phyloP scores from a whole-genome alignment of 1,284 basidiomycete genomes.

The Trametes sp. region DNA sequence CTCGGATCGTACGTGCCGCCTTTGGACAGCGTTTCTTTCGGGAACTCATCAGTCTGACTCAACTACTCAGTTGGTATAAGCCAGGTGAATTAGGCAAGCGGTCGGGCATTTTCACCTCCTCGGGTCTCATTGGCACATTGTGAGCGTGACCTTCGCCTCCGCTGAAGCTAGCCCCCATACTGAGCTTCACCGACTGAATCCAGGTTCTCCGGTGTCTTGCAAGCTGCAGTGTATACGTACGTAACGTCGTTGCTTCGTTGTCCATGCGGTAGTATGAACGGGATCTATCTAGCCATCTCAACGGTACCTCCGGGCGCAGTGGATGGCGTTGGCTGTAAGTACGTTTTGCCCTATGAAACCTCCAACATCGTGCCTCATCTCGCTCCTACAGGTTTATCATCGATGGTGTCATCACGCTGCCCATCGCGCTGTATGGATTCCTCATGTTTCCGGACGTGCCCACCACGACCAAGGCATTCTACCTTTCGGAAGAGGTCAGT shows the following conservation, averaged over 20 bases:
- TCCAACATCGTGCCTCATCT: not conserved
- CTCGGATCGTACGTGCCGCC: conserved; percentile 62
- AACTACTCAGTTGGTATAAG: conserved; percentile 64
- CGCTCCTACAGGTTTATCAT: conserved; percentile 64
- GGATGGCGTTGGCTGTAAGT: conserved; percentile 79
- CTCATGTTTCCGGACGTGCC: conserved; percentile 78
- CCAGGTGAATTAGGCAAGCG: conserved; percentile 73
- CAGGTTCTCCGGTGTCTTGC: conserved; percentile 77
- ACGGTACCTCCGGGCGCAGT: conserved; percentile 62
- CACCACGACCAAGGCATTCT: conserved; percentile 68
- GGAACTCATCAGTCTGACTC: not conserved
- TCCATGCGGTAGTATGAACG: too few relatives aligned
- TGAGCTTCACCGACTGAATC: too few relatives aligned
- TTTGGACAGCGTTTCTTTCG: not conserved
- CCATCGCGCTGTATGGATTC: conserved; percentile 77
- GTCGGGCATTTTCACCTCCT: conserved; percentile 75
- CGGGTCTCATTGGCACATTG: conserved; percentile 71
- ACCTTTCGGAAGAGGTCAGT: conserved; percentile 64
- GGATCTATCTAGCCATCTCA: conserved; percentile 55
- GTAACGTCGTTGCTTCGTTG: conserved; percentile 9
- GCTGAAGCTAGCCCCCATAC: too few relatives aligned
- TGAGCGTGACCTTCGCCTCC: too few relatives aligned
- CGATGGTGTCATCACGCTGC: conserved; percentile 76
- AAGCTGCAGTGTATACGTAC: conserved; percentile 69
- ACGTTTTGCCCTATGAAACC: too few relatives aligned